Base-by-base conservation (phyloP, 2,329 filamentous ascomycete genomes). In the Phoma sp. region DNA sequence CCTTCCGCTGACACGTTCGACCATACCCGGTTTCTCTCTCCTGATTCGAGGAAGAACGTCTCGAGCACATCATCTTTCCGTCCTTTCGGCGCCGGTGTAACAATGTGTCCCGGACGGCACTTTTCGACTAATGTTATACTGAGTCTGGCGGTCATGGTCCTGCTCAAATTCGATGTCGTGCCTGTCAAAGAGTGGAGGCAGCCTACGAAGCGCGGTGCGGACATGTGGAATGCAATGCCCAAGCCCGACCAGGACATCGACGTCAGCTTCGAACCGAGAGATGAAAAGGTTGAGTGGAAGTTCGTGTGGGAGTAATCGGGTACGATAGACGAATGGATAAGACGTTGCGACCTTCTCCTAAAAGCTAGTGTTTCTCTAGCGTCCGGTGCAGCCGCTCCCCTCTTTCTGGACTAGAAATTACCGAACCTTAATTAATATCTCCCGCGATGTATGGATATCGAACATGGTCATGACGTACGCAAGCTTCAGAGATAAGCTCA, bases 101-200 rank as follows among this genome's bases (percentile, higher is more conserved):
- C 67, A 0, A 65, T 76, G 49, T 77, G 75, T 51, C 75, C 76
- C 2, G 75, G 75, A 6, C 65, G 74, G 6, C 70, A 76, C 51
- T 77, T 77, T 47, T 74, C 75, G 0, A 73, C 53, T 1, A 73
- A 67, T 8, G 70, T 74, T 25, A 72, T 76, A 17, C 36, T 74
- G 12, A 64, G 67, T 6, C 48, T 75, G 8, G 68, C 63, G 1
- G 68, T 73, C 0, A 71, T 76, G 62, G 37, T 76, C 15, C 33
- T 76, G 12, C 36, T 73, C 31, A 62, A 72, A 7, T 77, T 69
- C 50, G 71, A 78, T 43, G 43, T 76, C 3, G 13, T 33, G 13
- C 67, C 72, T 0, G 8, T 38, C 0, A 39, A 56, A 6, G 13
- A 36, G 17, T 73, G 70, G 70, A 39, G 17, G 9, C 44, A 57